A percentile compares a stretch with the other conserved stretches of the same genome.
These are phyloP conservation scores for Boletus speciosus DNA, from an alignment of 768 basidiomycete genomes.

Conservation along the genomic window DNA sequence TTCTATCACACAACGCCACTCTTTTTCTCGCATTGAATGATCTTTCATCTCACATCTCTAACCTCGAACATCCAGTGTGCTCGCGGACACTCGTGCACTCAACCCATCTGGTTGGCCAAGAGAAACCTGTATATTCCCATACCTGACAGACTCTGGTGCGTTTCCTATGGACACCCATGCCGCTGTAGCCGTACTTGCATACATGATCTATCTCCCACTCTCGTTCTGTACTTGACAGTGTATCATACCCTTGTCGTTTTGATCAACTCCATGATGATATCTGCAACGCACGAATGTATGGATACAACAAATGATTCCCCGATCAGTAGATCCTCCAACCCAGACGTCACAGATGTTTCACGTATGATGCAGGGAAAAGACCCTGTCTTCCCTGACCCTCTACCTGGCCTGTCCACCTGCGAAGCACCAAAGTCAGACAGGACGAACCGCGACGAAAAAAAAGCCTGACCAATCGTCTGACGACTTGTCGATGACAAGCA, in stretches of 20 bases:
- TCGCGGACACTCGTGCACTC: slow-evolving; percentile 21
- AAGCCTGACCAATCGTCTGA: slow-evolving; percentile 71
- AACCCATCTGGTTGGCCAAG: background rate
- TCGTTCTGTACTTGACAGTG: slow-evolving; percentile 32
- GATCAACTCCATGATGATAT: slow-evolving; percentile 17
- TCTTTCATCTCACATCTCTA: slow-evolving; percentile 30
- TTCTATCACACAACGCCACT: slow-evolving; percentile 20
- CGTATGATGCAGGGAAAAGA: slow-evolving; percentile 67
- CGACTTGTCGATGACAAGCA: slow-evolving; percentile 62
- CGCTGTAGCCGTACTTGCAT: slow-evolving; percentile 25
- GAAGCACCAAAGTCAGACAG: slow-evolving; percentile 6
- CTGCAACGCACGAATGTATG: slow-evolving; percentile 6
- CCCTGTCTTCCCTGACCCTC: slow-evolving; percentile 57
- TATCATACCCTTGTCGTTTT: slow-evolving; percentile 27
- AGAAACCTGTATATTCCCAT: slow-evolving; percentile 5
- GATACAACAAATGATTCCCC: background rate
- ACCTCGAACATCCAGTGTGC: slow-evolving; percentile 14
- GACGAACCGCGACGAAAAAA: background rate
- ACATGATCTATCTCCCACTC: slow-evolving; percentile 27
- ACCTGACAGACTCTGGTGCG: slow-evolving; percentile 11
- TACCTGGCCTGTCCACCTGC: slow-evolving; percentile 67
- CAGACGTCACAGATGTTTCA: slow-evolving; percentile 46
- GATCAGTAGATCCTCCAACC: no score
- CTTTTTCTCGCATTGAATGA: slow-evolving; percentile 18
- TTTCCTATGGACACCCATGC: slow-evolving; percentile 24